These are phyloP conservation scores for Colletotrichum horii DNA, from an alignment of 2,329 filamentous ascomycete genomes.

Conservation along the genomic window DNA sequence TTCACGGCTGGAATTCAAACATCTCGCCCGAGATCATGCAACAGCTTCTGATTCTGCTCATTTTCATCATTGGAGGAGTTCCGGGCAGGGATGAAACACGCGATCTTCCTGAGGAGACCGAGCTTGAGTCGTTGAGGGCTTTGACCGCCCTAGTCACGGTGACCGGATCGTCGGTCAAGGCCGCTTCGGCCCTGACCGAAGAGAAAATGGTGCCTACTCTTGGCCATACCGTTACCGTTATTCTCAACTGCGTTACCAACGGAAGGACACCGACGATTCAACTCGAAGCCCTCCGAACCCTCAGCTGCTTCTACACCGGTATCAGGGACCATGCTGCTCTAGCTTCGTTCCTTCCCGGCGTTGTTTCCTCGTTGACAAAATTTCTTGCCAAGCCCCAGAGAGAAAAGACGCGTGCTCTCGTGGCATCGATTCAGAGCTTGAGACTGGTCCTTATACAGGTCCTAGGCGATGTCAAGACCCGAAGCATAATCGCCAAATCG, in stretches of 20 bases:
- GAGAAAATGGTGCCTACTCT: constrained; percentile 74
- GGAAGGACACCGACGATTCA: constrained; percentile 73
- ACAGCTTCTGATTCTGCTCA: constrained; percentile 85
- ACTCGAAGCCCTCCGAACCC: constrained; percentile 68
- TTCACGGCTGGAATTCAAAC: constrained; percentile 77
- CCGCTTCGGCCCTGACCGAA: constrained; percentile 55
- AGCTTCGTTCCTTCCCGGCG: constrained; percentile 86
- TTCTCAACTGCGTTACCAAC: constrained; percentile 75
- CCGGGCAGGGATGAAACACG: constrained; percentile 58
- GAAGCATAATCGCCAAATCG: constrained; percentile 46
- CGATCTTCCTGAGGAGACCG: constrained; percentile 73
- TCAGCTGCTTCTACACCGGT: constrained; percentile 66
- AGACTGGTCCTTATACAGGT: constrained; percentile 58
- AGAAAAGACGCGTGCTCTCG: constrained; percentile 63
- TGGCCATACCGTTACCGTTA: constrained; percentile 80
- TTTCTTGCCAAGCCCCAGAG: constrained; percentile 72
- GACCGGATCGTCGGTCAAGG: constrained; percentile 54
- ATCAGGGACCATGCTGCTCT: constrained; percentile 77
- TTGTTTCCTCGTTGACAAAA: constrained; percentile 81
- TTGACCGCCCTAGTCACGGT: constrained; percentile 70
- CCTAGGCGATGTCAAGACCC: constrained; percentile 62
- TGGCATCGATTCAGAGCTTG: constrained; percentile 65
- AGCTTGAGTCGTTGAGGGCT: constrained; percentile 72
- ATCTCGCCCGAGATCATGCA: constrained; percentile 77
- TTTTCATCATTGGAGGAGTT: constrained; percentile 78